Evolutionary conservation across 164 flowering plant species (phyloP).

Genomic region (Vitis amurensis): DNA sequence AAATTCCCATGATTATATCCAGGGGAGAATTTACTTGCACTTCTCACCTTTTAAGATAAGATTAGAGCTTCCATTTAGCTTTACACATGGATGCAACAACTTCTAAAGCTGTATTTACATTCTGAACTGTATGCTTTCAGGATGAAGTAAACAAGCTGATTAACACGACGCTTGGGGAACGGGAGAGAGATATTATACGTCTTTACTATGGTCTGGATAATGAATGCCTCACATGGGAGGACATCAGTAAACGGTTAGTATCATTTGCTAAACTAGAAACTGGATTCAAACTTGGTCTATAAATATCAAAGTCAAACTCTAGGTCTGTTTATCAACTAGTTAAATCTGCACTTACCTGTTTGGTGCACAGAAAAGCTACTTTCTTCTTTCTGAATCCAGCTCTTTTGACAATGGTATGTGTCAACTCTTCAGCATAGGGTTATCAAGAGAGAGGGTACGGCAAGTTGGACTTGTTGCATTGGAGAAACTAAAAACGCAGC

Average conservation of each 20-base stretch:
- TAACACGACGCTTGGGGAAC: constrained; percentile 53
- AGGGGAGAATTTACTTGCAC: background rate
- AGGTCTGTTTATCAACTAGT: too few relatives aligned
- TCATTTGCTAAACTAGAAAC: constrained; percentile 1
- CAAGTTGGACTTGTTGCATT: constrained; percentile 90
- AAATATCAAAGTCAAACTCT: too few relatives aligned
- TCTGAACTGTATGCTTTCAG: constrained; percentile 36
- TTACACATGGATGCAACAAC: background rate
- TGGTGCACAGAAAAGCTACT: too few relatives aligned
- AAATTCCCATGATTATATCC: background rate
- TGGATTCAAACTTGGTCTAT: too few relatives aligned
- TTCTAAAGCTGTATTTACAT: background rate
- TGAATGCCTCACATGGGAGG: constrained; percentile 95
- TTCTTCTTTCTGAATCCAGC: background rate
- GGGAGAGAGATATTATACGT: constrained; percentile 83
- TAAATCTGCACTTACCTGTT: too few relatives aligned
- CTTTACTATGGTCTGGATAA: constrained; percentile 88
- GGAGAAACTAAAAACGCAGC: constrained; percentile 92
- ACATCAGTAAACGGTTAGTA: constrained; percentile 84
- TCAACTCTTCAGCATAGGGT: constrained; percentile 57
- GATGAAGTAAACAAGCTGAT: constrained; percentile 82
- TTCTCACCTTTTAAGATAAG: background rate
- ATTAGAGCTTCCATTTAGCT: background rate
- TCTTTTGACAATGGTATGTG: background rate
- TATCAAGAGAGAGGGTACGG: constrained; percentile 91